Percentiles rank a stretch among this genome's conserved stretches.
Evolutionary conservation across 257 asterid genomes (phyloP).

Genomic region (Datura wrightii): DNA sequence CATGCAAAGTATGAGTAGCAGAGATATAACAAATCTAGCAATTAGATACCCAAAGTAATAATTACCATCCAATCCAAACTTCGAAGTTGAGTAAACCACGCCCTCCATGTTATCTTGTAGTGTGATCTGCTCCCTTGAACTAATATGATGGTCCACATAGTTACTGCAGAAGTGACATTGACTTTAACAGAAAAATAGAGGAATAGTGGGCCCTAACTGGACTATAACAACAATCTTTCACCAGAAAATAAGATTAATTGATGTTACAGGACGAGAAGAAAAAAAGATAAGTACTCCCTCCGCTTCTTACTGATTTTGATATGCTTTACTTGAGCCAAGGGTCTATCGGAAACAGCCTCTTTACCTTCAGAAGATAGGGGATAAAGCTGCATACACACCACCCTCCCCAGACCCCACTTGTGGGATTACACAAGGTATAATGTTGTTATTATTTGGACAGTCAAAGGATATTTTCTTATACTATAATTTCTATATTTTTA

Average conservation of each 20-base stretch:
- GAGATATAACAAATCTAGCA: slow-evolving; percentile 29
- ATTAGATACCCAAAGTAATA: slow-evolving; percentile 34
- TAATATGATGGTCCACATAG: slow-evolving; percentile 91
- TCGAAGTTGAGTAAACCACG: slow-evolving; percentile 78
- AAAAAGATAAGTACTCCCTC: not conserved
- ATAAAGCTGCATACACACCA: not conserved
- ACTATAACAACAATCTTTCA: slow-evolving; percentile 3
- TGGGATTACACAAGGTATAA: not conserved
- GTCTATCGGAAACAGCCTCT: not conserved
- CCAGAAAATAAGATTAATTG: slow-evolving; percentile 15
- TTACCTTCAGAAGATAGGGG: not conserved
- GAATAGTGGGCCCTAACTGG: not conserved
- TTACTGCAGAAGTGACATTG: slow-evolving; percentile 61
- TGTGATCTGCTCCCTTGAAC: slow-evolving; percentile 98
- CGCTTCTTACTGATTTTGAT: not conserved
- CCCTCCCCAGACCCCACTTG: not conserved
- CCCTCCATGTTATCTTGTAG: slow-evolving; percentile 94
- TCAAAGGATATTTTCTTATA: not conserved
- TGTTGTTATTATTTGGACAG: not conserved
- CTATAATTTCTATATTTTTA: not conserved
- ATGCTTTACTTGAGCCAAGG: not conserved
- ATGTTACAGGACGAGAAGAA: not conserved
- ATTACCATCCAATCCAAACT: slow-evolving; percentile 98
- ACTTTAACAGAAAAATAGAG: not conserved
- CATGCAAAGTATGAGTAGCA: slow-evolving; percentile 31